A percentile compares a stretch with the other conserved stretches of the same genome.
Conservation (phyloP, 441 rosid genomes). For the Bruguiera hainesii region DNA sequence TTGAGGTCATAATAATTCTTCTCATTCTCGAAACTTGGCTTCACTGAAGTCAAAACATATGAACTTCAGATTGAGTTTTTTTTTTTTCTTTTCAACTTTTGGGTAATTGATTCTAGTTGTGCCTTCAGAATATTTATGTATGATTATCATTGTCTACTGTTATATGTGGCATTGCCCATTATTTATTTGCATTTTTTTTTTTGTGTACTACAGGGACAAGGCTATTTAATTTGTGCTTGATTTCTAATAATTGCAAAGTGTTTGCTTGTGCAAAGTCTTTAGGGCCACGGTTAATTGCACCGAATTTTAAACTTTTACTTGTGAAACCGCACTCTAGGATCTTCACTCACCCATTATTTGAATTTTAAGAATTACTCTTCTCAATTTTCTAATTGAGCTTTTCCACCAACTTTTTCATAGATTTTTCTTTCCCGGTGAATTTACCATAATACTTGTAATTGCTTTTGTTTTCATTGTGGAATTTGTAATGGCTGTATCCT, state of each 20-base stretch:
- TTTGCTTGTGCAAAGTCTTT: no score
- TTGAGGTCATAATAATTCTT: background rate
- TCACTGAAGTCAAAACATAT: background rate
- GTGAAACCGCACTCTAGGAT: background rate
- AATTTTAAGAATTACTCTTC: background rate
- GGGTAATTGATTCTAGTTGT: no score
- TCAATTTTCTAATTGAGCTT: background rate
- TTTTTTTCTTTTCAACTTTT: background rate
- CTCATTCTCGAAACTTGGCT: background rate
- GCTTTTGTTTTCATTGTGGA: background rate
- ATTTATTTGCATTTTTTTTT: no score
- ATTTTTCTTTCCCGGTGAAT: background rate
- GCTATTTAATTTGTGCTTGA: no score
- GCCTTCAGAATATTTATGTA: no score
- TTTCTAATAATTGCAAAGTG: no score
- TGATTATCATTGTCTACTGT: no score
- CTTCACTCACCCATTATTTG: background rate
- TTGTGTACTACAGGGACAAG: no score
- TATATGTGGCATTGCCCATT: no score
- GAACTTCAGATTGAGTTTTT: background rate
- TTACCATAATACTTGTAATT: background rate
- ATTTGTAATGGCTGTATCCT: background rate
- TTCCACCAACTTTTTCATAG: background rate
- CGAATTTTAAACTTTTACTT: no score
- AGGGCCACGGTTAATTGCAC: no score